These are phyloP conservation scores for Colletotrichum viniferum DNA, from an alignment of 2,329 filamentous ascomycete genomes.

Conservation along the genomic window DNA sequence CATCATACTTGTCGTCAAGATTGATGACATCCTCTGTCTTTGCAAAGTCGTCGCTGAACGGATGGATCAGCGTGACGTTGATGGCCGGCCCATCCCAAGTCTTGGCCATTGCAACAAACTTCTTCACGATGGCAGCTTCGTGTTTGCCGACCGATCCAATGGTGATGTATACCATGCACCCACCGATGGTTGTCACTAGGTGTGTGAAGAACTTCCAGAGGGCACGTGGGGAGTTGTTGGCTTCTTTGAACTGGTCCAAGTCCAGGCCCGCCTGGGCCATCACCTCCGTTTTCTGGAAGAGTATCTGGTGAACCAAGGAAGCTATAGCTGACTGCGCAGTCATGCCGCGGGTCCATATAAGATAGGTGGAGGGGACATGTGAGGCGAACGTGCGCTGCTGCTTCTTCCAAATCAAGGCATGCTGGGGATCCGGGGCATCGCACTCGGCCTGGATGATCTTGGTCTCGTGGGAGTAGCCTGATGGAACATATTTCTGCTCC, in stretches of 20 bases:
- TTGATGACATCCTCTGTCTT: constrained; percentile 25
- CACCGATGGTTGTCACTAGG: constrained; percentile 23
- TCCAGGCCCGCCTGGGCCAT: constrained; percentile 23
- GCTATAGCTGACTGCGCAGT: constrained; percentile 30
- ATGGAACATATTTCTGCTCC: constrained; percentile 29
- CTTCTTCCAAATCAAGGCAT: constrained; percentile 29
- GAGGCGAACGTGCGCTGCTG: constrained; percentile 25
- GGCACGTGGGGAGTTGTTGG: constrained; percentile 19
- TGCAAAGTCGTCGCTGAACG: constrained; percentile 27
- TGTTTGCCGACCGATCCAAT: constrained; percentile 30
- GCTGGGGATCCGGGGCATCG: constrained; percentile 31
- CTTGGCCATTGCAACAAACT: constrained; percentile 25
- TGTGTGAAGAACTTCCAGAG: constrained; percentile 27
- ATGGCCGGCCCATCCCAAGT: constrained; percentile 28
- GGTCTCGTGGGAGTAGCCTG: constrained; percentile 21
- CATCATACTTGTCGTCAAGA: constrained; percentile 31
- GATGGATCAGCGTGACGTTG: constrained; percentile 29
- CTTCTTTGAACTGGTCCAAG: constrained; percentile 24
- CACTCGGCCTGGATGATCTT: constrained; percentile 28
- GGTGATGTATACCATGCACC: constrained; percentile 28
- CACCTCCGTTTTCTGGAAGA: constrained; percentile 28
- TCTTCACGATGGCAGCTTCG: constrained; percentile 29
- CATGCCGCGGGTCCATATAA: constrained; percentile 33
- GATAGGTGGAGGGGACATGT: constrained; percentile 24
- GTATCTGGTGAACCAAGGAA: constrained; percentile 28